Conservation (phyloP, 1,284 basidiomycete genomes). For the Chalciporus sp. region DNA sequence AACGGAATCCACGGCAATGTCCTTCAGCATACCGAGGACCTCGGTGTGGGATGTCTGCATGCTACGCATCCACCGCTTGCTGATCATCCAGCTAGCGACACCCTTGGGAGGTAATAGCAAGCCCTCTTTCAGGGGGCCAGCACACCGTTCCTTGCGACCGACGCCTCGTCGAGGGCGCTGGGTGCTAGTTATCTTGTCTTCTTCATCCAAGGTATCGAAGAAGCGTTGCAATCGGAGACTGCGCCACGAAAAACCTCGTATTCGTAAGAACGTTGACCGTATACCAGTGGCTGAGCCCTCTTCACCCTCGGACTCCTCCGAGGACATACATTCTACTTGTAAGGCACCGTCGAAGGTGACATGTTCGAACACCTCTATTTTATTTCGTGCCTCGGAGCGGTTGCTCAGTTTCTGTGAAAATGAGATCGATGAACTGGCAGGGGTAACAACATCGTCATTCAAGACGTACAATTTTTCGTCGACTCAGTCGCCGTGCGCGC, state of each 20-base stretch:
- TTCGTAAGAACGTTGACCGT: conserved; percentile 42
- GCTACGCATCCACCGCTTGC: conserved; percentile 56
- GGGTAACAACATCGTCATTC: not conserved
- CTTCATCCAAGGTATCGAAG: conserved; percentile 59
- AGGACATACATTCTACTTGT: conserved; percentile 75
- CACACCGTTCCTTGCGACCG: conserved; percentile 53
- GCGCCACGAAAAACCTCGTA: conserved; percentile 63
- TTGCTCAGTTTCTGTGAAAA: conserved; percentile 60
- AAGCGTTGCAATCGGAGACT: conserved; percentile 60
- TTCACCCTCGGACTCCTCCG: conserved; percentile 69
- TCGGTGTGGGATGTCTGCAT: conserved; percentile 47
- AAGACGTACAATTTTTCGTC: conserved; percentile 60
- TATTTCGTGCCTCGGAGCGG: conserved; percentile 59
- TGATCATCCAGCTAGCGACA: conserved; percentile 74
- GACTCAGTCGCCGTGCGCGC: conserved; percentile 56
- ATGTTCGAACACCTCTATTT: conserved; percentile 54
- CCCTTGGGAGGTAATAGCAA: conserved; percentile 62
- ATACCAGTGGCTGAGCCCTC: conserved; percentile 32
- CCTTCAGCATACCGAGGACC: conserved; percentile 43
- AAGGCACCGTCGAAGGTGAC: conserved; percentile 67
- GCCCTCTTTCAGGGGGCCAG: conserved; percentile 61
- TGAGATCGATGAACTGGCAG: conserved; percentile 1
- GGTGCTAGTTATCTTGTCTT: conserved; percentile 47
- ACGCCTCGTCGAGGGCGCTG: conserved; percentile 56
- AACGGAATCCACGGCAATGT: conserved; percentile 45